Percentiles rank a stretch among this genome's conserved stretches.
Evolutionary conservation across 176 grass and related monocot species (phyloP).

Genomic region (Musa itinerans): DNA sequence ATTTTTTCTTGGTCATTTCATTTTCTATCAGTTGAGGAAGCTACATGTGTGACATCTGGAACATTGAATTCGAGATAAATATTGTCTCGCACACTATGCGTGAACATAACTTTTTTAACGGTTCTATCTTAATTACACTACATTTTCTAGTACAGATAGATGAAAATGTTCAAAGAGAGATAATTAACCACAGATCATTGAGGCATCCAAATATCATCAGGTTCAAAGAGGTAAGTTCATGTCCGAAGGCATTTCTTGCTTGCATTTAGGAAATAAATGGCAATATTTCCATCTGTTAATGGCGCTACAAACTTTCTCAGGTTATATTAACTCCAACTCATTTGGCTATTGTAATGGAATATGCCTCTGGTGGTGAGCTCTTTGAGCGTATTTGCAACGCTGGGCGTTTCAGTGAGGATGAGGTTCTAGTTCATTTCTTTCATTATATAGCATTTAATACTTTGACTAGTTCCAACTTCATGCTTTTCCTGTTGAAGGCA

Average conservation of each 20-base stretch:
- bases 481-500: constrained; percentile 32
- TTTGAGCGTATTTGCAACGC: constrained; percentile 93
- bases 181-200: constrained; percentile 98
- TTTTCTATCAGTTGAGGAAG: not conserved
- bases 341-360: constrained; percentile 99
- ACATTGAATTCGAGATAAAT: not conserved
- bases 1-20: not conserved
- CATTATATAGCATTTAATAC: not conserved
- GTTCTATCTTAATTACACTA: too few species aligned
- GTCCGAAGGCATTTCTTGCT: not conserved
- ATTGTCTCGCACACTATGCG: not conserved
- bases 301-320: constrained; percentile 16
- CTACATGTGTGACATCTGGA: not conserved
- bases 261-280: not conserved
- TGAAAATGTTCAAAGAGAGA: constrained; percentile 95
- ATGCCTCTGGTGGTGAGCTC: constrained; percentile 92
- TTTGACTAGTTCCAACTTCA: not conserved
- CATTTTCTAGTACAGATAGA: constrained; percentile 56
- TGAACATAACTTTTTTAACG: not conserved
- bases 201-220: constrained; percentile 97
- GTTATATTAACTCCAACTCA: constrained; percentile 99
- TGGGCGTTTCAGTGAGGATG: constrained; percentile 86
- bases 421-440: constrained; percentile 36
- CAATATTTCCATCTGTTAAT: not conserved
- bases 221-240: constrained; percentile 80